phyloP scores from a whole-genome alignment of 2,329 filamentous ascomycete species.

The Kalmusia sp. region DNA sequence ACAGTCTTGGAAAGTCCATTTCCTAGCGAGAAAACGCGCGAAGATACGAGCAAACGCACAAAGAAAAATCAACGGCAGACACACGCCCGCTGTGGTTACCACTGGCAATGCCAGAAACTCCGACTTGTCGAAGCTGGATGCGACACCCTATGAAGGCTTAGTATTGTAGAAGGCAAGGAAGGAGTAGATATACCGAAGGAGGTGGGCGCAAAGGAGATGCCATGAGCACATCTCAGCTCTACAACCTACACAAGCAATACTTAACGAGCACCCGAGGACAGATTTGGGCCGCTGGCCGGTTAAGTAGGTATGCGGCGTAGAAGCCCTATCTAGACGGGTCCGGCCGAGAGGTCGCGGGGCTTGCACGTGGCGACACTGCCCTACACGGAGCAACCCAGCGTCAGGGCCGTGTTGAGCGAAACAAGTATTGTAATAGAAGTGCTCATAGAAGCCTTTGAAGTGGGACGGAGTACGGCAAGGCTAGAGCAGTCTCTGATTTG shows the following conservation, averaged over 20 bases:
- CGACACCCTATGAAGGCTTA: slow-evolving; percentile 16
- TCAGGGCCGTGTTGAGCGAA: not conserved
- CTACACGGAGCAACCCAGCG: slow-evolving; percentile 2
- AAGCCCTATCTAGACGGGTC: not conserved
- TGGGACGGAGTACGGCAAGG: slow-evolving; percentile 10
- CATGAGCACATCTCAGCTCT: slow-evolving; percentile 15
- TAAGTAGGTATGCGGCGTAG: slow-evolving; percentile 13
- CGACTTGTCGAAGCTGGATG: slow-evolving; percentile 22
- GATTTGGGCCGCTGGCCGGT: slow-evolving; percentile 1
- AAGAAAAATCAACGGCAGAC: slow-evolving; percentile 20
- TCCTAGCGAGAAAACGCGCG: slow-evolving; percentile 16
- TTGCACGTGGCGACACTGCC: slow-evolving; percentile 5
- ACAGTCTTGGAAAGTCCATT: slow-evolving; percentile 29
- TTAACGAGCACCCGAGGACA: slow-evolving; percentile 1
- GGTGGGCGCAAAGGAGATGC: slow-evolving; percentile 16
- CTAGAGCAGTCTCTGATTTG: slow-evolving; percentile 5
- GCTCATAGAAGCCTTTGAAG: not conserved
- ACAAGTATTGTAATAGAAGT: slow-evolving; percentile 2
- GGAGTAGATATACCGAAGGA: slow-evolving; percentile 8
- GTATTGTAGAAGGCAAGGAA: not conserved
- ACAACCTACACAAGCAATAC: slow-evolving; percentile 7
- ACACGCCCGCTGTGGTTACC: slow-evolving; percentile 20
- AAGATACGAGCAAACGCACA: slow-evolving; percentile 22
- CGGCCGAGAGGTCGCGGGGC: not conserved
- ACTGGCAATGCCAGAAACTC: slow-evolving; percentile 23